phyloP scores from a whole-genome alignment of 495 filamentous ascomycete genomes.

The Penicillium soppii region DNA sequence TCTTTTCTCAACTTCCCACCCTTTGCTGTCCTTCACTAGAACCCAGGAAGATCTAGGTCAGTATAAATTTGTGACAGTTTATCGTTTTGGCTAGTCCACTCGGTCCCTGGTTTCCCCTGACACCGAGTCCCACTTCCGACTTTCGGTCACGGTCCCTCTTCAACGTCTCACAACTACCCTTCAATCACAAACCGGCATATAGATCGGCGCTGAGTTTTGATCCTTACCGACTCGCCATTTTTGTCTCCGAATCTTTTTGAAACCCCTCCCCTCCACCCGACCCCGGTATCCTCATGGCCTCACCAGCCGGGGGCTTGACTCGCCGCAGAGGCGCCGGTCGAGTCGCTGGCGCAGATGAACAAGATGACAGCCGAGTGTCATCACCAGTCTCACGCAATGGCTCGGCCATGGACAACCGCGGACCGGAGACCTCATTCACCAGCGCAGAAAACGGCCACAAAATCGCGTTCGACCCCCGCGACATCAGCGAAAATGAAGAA shows the following conservation, averaged over 20 bases:
- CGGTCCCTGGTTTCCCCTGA: conserved; percentile 34
- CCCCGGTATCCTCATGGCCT: conserved; percentile 53
- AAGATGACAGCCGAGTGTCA: conserved; percentile 66
- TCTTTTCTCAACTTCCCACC: conserved; percentile 3
- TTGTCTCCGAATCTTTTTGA: conserved; percentile 7
- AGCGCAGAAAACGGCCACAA: conserved; percentile 95
- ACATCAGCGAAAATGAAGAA: conserved; percentile 96
- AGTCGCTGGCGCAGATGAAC: conserved; percentile 52
- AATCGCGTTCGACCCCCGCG: conserved; percentile 95
- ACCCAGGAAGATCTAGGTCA: neutral
- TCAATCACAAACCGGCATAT: conserved; percentile 29
- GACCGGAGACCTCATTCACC: conserved; percentile 88
- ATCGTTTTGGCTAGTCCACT: conserved; percentile 14
- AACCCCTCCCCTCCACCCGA: conserved; percentile 12
- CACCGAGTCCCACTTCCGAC: conserved; percentile 32
- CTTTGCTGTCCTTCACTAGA: neutral
- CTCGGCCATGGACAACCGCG: conserved; percentile 60
- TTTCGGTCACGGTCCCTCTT: conserved; percentile 31
- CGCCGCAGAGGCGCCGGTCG: conserved; percentile 72
- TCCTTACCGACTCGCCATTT: conserved; percentile 6
- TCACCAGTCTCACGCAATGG: conserved; percentile 63
- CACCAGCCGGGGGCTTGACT: conserved; percentile 68
- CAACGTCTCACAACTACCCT: conserved; percentile 15
- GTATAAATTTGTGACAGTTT: neutral
- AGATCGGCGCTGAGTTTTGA: conserved; percentile 18